These are phyloP conservation scores for Smittium culicis DNA, from an alignment of 371 early-diverging fungal species.

Conservation along the genomic window DNA sequence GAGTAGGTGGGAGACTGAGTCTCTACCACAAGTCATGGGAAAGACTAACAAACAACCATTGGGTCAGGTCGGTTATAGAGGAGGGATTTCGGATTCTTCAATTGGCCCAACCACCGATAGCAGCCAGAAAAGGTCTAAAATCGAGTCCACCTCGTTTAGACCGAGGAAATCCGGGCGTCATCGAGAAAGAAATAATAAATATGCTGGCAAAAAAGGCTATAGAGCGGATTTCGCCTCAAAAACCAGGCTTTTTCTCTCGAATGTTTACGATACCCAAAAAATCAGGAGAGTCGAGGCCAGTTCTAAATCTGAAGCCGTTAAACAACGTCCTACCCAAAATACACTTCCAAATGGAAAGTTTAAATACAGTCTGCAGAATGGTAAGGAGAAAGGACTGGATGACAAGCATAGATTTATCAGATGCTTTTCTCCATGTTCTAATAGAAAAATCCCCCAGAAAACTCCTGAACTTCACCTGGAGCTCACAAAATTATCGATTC, in stretches of 20 bases:
- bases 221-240: not conserved
- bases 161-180: not conserved
- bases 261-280: constrained; percentile 2
- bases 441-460: not conserved
- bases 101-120: not conserved
- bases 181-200: not conserved
- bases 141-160: not conserved
- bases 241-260: not conserved
- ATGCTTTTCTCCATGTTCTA: constrained; percentile 1
- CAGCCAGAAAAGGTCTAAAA: not conserved
- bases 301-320: constrained; percentile 3
- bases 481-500: constrained; percentile 24
- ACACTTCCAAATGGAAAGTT: constrained; percentile 1
- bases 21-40: not conserved
- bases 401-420: not conserved
- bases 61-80: not conserved
- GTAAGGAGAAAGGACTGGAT: constrained; percentile 5
- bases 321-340: not conserved
- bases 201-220: constrained; percentile 7
- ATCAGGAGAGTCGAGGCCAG: constrained; percentile 4
- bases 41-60: not conserved
- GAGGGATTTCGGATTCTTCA: not conserved
- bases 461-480: not conserved
- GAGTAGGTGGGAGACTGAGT: not conserved
- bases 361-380: constrained; percentile 1